These are phyloP conservation scores for Dalechampia spathulata DNA, from an alignment of 441 rosid genomes.

Conservation along the genomic window DNA sequence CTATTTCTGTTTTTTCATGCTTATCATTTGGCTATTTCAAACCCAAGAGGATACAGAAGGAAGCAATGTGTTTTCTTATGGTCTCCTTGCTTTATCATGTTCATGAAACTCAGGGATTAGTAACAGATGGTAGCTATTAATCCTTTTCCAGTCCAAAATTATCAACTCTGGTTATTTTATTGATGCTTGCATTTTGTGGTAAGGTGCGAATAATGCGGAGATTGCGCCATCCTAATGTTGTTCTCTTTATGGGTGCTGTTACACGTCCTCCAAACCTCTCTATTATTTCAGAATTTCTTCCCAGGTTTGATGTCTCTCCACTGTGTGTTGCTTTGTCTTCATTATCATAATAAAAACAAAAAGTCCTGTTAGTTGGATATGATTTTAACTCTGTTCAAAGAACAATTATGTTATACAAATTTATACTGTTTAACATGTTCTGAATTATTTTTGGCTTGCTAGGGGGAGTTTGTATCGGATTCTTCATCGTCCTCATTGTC, in stretches of 20 bases:
- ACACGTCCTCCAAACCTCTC: slow-evolving; percentile 98
- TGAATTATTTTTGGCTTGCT: slow-evolving; percentile 22
- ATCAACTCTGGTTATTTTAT: slow-evolving; percentile 4
- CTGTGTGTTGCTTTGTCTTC: too few relatives aligned
- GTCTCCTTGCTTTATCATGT: too few relatives aligned
- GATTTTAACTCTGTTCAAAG: too few relatives aligned
- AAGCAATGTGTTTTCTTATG: too few relatives aligned
- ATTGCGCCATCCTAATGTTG: slow-evolving; percentile 97
- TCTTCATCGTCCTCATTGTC: slow-evolving; percentile 86
- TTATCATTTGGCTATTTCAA: neutral
- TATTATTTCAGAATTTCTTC: slow-evolving; percentile 89
- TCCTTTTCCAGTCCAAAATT: neutral
- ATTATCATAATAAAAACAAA: too few relatives aligned
- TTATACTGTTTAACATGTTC: slow-evolving; percentile 2
- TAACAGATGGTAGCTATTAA: neutral
- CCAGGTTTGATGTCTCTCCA: slow-evolving; percentile 65
- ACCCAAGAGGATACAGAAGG: neutral
- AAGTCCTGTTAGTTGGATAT: too few relatives aligned
- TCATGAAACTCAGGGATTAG: neutral
- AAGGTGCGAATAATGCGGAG: slow-evolving; percentile 98
- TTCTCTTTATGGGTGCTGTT: slow-evolving; percentile 96
- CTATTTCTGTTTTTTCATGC: neutral
- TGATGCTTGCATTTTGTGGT: slow-evolving; percentile 14
- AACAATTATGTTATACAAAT: too few relatives aligned
- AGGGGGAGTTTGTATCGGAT: slow-evolving; percentile 96